Evolutionary conservation across 306 rosid genomes (phyloP).

Genomic region (Malus sylvestris): DNA sequence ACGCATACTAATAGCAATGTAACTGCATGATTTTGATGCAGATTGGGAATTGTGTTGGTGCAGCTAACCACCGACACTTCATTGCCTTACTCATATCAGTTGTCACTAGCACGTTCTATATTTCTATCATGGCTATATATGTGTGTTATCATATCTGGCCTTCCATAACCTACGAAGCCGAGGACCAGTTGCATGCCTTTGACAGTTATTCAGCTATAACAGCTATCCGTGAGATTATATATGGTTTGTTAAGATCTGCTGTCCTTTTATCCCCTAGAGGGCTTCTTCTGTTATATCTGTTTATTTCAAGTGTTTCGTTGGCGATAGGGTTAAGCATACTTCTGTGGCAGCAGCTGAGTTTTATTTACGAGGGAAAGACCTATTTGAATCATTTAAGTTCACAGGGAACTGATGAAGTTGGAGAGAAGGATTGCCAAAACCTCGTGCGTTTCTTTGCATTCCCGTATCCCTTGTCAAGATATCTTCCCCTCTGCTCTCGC

Average conservation of each 20-base stretch:
- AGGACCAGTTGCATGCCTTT: conserved; percentile 15
- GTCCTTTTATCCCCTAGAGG: conserved; percentile 64
- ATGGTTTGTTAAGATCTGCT: conserved; percentile 52
- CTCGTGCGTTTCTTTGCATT: conserved; percentile 64
- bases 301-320: conserved; percentile 64
- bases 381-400: conserved; percentile 55
- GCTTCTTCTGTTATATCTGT: conserved; percentile 63
- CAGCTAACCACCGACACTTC: conserved; percentile 80
- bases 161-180: conserved; percentile 19
- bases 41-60: conserved; percentile 99
- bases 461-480: conserved; percentile 45
- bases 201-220: conserved; percentile 22
- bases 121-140: conserved; percentile 55
- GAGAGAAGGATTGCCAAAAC: conserved; percentile 72
- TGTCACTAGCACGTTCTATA: conserved; percentile 55
- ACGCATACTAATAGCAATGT: conserved; percentile 12
- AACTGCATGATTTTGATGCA: conserved; percentile 32
- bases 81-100: conserved; percentile 79
- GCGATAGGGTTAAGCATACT: conserved; percentile 64
- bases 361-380: conserved; percentile 69
- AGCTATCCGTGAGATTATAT: conserved; percentile 26
- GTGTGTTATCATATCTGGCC: conserved; percentile 56
- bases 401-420: conserved; percentile 30
- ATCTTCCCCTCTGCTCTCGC: conserved; percentile 17
- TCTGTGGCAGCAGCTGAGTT: conserved; percentile 90